Evolutionary conservation across 2,329 filamentous ascomycete genomes (phyloP), one percentile per base, ranked within the genome.

Genomic region (Chalaropsis thielavioides): DNA sequence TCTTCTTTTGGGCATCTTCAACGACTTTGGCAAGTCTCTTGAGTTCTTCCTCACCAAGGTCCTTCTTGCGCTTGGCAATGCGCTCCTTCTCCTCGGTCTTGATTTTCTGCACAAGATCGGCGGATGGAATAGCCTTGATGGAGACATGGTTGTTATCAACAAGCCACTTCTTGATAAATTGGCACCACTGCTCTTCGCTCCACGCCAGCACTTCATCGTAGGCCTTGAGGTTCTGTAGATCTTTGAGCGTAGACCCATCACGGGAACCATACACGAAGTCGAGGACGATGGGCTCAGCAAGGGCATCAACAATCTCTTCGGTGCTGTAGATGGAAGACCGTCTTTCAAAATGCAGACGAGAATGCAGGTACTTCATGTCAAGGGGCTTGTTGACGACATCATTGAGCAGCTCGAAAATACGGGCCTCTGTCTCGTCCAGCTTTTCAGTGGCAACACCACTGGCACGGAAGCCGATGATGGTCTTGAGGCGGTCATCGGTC

Each of bases 241-340:
- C 80, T 59, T 76, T 80, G 65, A 92, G 77, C 0, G 85, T 90
- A 2, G 88, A 88, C 0, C 94, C 95, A 73, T 96, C 87, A 40
- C 90, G 83, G 62, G 85, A 84, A 35, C 92, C 94, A 72, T 94
- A 99, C 10, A 97, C 81, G 72, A 95, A 96, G 72, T 97, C 92
- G 15, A 87, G 88, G 71, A 97, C 96, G 67, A 97, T 87, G 67
- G 89, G 88, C 68, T 85, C 87, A 0, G 90, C 86, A 74, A 92
- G 96, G 68, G 91, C 90, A 24, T 85, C 83, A 64, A 90, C 85
- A 2, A 87, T 89, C 61, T 84, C 86, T 74, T 99, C 94, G 0
- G 90, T 89, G 54, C 87, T 83, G 69, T 89, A 92, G 72, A 91
- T 92, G 71, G 90, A 82, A 71, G 92, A 89, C 59, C 92, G 84